A percentile compares a stretch with the other conserved stretches of the same genome.
These are phyloP conservation scores for Boletus sp. DNA, from an alignment of 768 basidiomycete species.

Conservation along the genomic window DNA sequence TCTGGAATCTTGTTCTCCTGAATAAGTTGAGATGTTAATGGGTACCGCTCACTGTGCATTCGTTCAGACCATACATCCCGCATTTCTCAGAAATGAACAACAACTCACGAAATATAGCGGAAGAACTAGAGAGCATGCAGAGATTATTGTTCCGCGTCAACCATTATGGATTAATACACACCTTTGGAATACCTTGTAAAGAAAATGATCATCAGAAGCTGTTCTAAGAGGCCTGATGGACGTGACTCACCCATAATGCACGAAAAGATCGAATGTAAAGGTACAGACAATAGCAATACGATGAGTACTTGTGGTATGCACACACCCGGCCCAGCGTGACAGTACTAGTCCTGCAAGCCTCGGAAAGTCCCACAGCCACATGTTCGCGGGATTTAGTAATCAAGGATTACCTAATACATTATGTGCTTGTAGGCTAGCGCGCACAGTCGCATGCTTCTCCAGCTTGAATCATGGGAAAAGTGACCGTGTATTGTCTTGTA, in stretches of 20 bases:
- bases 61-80: slow-evolving; percentile 11
- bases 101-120: slow-evolving; percentile 86
- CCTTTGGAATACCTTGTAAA: slow-evolving; percentile 62
- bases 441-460: too few species aligned
- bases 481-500: neutral
- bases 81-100: too few species aligned
- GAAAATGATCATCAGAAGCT: slow-evolving; percentile 1
- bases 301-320: neutral
- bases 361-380: slow-evolving; percentile 17
- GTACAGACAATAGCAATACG: slow-evolving; percentile 3
- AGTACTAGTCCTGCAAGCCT: neutral
- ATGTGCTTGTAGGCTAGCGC: too few species aligned
- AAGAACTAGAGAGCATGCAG: slow-evolving; percentile 65
- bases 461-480: neutral
- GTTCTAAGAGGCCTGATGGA: neutral
- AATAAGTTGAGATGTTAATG: slow-evolving; percentile 95
- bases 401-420: neutral
- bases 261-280: slow-evolving; percentile 7
- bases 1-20: slow-evolving; percentile 99
- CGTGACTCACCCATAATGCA: slow-evolving; percentile 22
- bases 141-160: slow-evolving; percentile 7
- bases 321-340: too few species aligned
- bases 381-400: neutral
- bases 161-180: slow-evolving; percentile 27
- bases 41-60: slow-evolving; percentile 82